phyloP scores from a whole-genome alignment of 1,284 basidiomycete genomes.

The Abortiporus biennis region DNA sequence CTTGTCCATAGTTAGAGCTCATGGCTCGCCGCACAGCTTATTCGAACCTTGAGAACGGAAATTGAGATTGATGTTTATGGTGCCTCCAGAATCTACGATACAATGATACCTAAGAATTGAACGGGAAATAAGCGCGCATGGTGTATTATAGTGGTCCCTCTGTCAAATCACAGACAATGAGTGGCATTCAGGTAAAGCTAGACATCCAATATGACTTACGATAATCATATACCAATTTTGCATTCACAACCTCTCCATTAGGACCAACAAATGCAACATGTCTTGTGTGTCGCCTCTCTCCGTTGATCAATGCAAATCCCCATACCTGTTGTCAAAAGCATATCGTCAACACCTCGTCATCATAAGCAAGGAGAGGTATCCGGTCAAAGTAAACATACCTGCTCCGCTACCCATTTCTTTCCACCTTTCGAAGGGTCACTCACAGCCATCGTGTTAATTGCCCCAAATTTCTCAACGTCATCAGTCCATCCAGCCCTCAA shows the following conservation, averaged over 20 bases:
- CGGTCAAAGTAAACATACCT: slow-evolving; percentile 27
- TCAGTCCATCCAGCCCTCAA: slow-evolving; percentile 31
- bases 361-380: neutral
- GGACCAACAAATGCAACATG: slow-evolving; percentile 62
- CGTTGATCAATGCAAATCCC: slow-evolving; percentile 61
- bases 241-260: slow-evolving; percentile 47
- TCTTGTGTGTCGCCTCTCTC: slow-evolving; percentile 54
- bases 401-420: slow-evolving; percentile 29
- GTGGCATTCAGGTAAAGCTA: too few species aligned
- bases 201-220: too few species aligned
- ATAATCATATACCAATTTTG: slow-evolving; percentile 64
- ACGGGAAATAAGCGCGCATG: too few species aligned
- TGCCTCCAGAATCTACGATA: too few species aligned
- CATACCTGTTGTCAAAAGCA: slow-evolving; percentile 42
- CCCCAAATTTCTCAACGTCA: slow-evolving; percentile 25
- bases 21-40: too few species aligned
- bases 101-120: too few species aligned
- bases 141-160: too few species aligned
- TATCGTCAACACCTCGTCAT: neutral
- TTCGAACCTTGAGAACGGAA: too few species aligned
- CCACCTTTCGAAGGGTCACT: slow-evolving; percentile 33
- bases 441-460: slow-evolving; percentile 26
- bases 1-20: too few species aligned
- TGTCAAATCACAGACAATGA: too few species aligned
- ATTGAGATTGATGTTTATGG: too few species aligned